Evolutionary conservation across 257 asterid species (phyloP).

Genomic region (Nicotiana attenuata): DNA sequence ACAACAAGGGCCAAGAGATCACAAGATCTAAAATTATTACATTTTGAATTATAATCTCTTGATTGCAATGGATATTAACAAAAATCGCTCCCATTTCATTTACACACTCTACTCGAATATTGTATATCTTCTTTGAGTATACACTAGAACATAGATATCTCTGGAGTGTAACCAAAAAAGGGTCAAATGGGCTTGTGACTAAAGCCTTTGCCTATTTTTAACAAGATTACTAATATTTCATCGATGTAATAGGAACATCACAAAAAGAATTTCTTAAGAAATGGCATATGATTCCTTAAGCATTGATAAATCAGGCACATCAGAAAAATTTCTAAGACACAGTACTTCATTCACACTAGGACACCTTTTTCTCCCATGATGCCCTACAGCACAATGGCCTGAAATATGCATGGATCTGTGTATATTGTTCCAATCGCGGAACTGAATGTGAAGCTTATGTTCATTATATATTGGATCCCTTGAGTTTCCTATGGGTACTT

Average conservation of each 20-base stretch:
- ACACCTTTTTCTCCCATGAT: not conserved
- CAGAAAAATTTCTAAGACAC: not conserved
- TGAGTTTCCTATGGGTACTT: not conserved
- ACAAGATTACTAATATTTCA: not conserved
- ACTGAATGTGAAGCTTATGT: not conserved
- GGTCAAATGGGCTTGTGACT: not conserved
- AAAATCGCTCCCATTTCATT: not conserved
- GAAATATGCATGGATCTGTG: not conserved
- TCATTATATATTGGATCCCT: not conserved
- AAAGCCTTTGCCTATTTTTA: not conserved
- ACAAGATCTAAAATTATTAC: not conserved
- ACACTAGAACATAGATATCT: not conserved
- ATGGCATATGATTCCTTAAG: not conserved
- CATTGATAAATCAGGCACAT: not conserved
- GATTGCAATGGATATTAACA: not conserved
- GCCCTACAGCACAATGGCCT: not conserved
- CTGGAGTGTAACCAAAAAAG: not conserved
- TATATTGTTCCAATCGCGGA: not conserved
- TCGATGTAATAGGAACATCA: not conserved
- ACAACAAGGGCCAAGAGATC: not conserved
- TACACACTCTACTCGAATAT: not conserved
- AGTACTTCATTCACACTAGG: not conserved
- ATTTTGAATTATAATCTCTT: not conserved
- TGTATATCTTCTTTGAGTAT: not conserved
- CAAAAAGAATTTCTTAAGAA: not conserved